Evolutionary conservation across 495 filamentous ascomycete genomes (phyloP), one percentile per base, ranked within the genome.

Genomic region (Hyphodiscus hymeniophilus): DNA sequence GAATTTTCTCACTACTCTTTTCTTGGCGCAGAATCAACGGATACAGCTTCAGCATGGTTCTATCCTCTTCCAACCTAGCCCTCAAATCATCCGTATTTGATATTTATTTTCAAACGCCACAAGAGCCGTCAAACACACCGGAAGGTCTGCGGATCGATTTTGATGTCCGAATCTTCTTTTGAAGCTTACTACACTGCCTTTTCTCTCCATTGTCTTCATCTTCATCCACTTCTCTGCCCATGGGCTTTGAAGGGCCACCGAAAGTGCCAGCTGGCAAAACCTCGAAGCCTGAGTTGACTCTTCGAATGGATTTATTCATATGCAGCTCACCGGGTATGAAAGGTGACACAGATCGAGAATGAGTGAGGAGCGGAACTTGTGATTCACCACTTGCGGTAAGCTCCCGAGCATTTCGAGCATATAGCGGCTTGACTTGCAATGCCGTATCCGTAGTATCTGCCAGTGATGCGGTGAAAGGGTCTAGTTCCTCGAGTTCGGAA

Each of bases 231-330:
- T 31, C 45, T 28, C 52, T 47, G 1, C 42, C 33, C 32, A 40
- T 49, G 13, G 39, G 38, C n/a, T 54, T 50, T n/a, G 47, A 5
- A 22, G 47, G 50, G 16, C 45, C 21, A 3, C 43, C 51, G 35
- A 60, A 60, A 3, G 74, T 81, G 15, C 80, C 80, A 13, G 76
- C 76, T 22, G 68, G 69, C 0, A 82, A 59, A 32, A 84, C 66
- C 55, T 81, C 73, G 49, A 83, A 82, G 4, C 80, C 79, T 8
- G 71, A 69, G 50, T 82, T 82, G 13, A 81, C 73, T 48, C 71
- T 75, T 13, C 80, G 68, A 1, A 75, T 50, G 6, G 54, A 41
- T 16, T 57, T 64, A 36, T 73, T 70, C 8, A 72, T 62, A 43
- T 75, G 70, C 8, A 72, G 60, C 12, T 73, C 66, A 0, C 66